Base-by-base conservation (phyloP, 2,329 filamentous ascomycete species). In the Fusarium mundagurra region DNA sequence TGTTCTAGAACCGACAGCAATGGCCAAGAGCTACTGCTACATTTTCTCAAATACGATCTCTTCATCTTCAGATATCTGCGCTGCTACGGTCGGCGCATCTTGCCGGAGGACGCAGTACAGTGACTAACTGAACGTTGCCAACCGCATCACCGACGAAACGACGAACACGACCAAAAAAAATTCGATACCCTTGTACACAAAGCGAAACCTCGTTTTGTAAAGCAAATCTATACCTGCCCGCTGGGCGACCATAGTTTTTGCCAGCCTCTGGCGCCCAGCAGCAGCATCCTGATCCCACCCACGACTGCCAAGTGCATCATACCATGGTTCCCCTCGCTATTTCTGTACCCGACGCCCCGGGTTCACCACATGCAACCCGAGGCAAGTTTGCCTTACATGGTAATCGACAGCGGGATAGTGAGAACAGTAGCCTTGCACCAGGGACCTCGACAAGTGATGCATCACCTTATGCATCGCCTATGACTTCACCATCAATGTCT, bases 231-330 rank as follows among this genome's bases (percentile, higher is more conserved):
- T 41, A 41, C 57, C 64, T 67, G 64, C 67, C 72, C 67, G 61
- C 72, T 74, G 76, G 72, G 76, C 76, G 75, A 67, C 76, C 67
- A 77, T 73, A 71, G 69, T 62, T 71, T 67, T 69, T 64, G 68
- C 62, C 61, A 69, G 59, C 64, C 66, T 71, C 62, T 73, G 71
- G 69, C 64, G 75, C 76, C 71, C 64, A 74, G 75, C 70, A 77
- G 73, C 63, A 77, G 68, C 67, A 66, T 65, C 45, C 48, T 55
- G 41, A 59, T 69, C 45, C 43, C 55, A 58, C 45, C 43, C 55
- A 58, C 45, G 13, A 54, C 60, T 71, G 44, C 63, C 59, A 66
- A 67, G 53, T 48, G 55, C 48, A 54, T 61, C 59, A 51, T 57
- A 66, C 47, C 67, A 77, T 78, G 76, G 47, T 63, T 62, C 76